A percentile compares a stretch with the other conserved stretches of the same genome.
phyloP scores from a whole-genome alignment of 805 yeast genomes.

The Cyberlindnera veronae region DNA sequence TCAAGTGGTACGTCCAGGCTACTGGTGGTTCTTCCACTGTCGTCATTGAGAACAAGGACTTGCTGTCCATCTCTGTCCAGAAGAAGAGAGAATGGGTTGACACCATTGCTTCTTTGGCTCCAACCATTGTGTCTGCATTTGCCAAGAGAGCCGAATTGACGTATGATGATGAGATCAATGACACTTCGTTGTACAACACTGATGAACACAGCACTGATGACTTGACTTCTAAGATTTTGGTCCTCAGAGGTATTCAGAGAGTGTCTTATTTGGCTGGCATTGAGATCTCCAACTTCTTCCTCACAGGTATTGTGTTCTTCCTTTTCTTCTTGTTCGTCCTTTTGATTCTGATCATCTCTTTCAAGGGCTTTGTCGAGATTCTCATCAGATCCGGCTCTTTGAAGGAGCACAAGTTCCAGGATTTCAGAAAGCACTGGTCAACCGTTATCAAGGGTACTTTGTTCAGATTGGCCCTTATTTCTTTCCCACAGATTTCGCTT shows the following conservation, averaged over 20 bases:
- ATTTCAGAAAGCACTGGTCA: constrained; percentile 80
- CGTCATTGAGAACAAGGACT: constrained; percentile 57
- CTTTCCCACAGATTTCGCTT: constrained; percentile 83
- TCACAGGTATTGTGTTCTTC: constrained; percentile 84
- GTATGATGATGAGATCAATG: constrained; percentile 43
- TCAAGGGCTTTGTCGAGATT: constrained; percentile 68
- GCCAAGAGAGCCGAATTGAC: constrained; percentile 40
- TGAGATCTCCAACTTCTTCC: constrained; percentile 80
- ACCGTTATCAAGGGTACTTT: constrained; percentile 84
- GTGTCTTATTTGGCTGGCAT: constrained; percentile 82
- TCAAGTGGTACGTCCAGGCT: constrained; percentile 92
- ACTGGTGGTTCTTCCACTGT: constrained; percentile 90
- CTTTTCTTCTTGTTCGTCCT: constrained; percentile 68
- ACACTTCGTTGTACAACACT: constrained; percentile 56
- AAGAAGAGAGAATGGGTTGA: constrained; percentile 44
- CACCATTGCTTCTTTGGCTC: constrained; percentile 10
- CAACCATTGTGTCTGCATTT: constrained; percentile 19
- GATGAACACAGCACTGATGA: constrained; percentile 59
- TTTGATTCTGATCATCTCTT: constrained; percentile 51
- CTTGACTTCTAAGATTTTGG: constrained; percentile 64
- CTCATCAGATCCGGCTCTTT: constrained; percentile 54
- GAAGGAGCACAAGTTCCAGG: constrained; percentile 60
- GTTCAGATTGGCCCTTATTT: constrained; percentile 76
- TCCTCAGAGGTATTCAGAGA: constrained; percentile 88
- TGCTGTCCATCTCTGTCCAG: constrained; percentile 83